phyloP scores from a whole-genome alignment of 768 basidiomycete genomes.

The Podaxis sp. region DNA sequence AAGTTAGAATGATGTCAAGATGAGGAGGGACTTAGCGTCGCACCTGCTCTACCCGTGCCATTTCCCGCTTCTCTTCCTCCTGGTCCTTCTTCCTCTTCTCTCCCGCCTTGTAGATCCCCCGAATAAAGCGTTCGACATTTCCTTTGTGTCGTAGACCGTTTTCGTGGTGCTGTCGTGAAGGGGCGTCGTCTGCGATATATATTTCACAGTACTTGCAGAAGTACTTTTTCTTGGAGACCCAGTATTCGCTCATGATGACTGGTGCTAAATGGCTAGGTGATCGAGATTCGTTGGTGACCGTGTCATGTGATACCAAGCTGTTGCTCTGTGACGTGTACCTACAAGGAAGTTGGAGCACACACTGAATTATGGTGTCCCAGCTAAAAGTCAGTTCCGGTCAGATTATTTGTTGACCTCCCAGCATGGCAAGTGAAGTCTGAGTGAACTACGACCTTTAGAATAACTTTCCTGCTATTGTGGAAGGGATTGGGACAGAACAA shows the following conservation, averaged over 20 bases:
- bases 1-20: neutral
- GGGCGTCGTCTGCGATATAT: constrained; percentile 94
- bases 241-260: constrained; percentile 78
- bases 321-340: neutral
- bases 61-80: constrained; percentile 86
- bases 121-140: constrained; percentile 88
- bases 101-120: constrained; percentile 90
- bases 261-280: neutral
- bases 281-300: neutral
- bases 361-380: too few relatives aligned
- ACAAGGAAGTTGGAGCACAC: too few relatives aligned
- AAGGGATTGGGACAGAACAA: too few relatives aligned
- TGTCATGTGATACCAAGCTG: neutral
- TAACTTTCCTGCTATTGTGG: too few relatives aligned
- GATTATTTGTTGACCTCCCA: too few relatives aligned
- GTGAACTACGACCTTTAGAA: too few relatives aligned
- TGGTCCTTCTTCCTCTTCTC: constrained; percentile 83
- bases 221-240: constrained; percentile 92
- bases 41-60: constrained; percentile 83
- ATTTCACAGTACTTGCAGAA: constrained; percentile 98
- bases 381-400: too few relatives aligned
- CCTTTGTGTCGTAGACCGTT: constrained; percentile 93
- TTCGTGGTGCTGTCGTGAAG: constrained; percentile 90
- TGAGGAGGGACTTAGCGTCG: constrained; percentile 17
- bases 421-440: too few relatives aligned